phyloP scores from a whole-genome alignment of 371 early-diverging fungal species.

The Batkoa obscura region DNA sequence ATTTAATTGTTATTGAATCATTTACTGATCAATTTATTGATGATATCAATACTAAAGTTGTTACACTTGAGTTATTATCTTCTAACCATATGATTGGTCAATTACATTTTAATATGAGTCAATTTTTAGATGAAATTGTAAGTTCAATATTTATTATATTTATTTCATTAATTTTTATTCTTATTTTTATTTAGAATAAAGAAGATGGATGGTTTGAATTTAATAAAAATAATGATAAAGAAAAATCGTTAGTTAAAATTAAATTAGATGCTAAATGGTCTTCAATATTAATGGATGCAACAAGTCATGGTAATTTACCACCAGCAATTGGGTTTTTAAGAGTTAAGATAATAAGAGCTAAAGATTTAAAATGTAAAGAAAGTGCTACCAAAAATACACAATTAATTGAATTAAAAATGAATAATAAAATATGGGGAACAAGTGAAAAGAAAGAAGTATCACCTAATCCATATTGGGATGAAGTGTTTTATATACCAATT shows the following conservation, averaged over 20 bases:
- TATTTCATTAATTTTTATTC: too few relatives aligned
- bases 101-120: not conserved
- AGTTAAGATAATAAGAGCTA: not conserved
- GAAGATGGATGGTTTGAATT: not conserved
- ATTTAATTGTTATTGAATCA: not conserved
- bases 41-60: not conserved
- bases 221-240: not conserved
- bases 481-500: constrained; percentile 50
- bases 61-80: not conserved
- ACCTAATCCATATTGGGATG: constrained; percentile 76
- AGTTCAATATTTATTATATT: not conserved
- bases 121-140: not conserved
- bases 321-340: constrained; percentile 1
- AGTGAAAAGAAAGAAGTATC: constrained; percentile 50
- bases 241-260: not conserved
- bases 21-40: not conserved
- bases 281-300: not conserved
- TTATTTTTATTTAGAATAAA: too few relatives aligned
- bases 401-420: constrained; percentile 23
- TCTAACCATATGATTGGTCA: not conserved
- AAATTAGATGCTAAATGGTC: constrained; percentile 2
- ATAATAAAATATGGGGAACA: constrained; percentile 9
- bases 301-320: not conserved
- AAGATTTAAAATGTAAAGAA: constrained; percentile 16
- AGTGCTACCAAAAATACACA: constrained; percentile 57